phyloP scores from a whole-genome alignment of 2,329 filamentous ascomycete species.

The Fusarium compactum region DNA sequence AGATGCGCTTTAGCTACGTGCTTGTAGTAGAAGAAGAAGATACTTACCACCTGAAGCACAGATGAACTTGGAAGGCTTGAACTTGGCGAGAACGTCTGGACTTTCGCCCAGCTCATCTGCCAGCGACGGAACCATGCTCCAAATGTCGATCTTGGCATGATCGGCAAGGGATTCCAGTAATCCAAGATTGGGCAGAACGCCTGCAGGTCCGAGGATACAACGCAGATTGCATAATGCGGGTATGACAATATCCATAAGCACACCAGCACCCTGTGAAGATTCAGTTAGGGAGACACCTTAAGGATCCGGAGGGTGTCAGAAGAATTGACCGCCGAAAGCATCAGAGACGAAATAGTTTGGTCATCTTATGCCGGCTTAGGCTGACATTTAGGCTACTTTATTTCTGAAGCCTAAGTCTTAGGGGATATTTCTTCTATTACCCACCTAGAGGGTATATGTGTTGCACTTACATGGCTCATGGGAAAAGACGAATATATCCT shows the following conservation, averaged over 20 bases:
- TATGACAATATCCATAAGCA: slow-evolving; percentile 57
- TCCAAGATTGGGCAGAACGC: slow-evolving; percentile 52
- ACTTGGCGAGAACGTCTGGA: slow-evolving; percentile 51
- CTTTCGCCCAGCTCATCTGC: slow-evolving; percentile 51
- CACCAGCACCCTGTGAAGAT: slow-evolving; percentile 52
- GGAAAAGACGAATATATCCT: slow-evolving; percentile 49
- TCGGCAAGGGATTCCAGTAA: slow-evolving; percentile 52
- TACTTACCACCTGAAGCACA: slow-evolving; percentile 45
- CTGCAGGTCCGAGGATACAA: slow-evolving; percentile 53
- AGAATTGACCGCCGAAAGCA: too few relatives aligned
- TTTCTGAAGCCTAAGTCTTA: too few relatives aligned
- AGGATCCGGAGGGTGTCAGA: too few relatives aligned
- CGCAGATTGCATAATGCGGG: slow-evolving; percentile 52
- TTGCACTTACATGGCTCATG: slow-evolving; percentile 12
- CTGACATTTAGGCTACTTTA: too few relatives aligned
- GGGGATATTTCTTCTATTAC: too few relatives aligned
- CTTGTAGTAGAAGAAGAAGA: background rate
- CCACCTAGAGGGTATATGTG: accelerated
- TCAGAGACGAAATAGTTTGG: too few relatives aligned
- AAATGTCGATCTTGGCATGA: slow-evolving; percentile 53
- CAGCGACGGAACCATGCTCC: slow-evolving; percentile 54
- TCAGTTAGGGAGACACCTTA: background rate
- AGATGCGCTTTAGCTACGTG: background rate
- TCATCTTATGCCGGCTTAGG: too few relatives aligned
- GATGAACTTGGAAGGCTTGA: slow-evolving; percentile 50